Base-by-base conservation (phyloP, 148 eudicot species). In the Drosera capensis region DNA sequence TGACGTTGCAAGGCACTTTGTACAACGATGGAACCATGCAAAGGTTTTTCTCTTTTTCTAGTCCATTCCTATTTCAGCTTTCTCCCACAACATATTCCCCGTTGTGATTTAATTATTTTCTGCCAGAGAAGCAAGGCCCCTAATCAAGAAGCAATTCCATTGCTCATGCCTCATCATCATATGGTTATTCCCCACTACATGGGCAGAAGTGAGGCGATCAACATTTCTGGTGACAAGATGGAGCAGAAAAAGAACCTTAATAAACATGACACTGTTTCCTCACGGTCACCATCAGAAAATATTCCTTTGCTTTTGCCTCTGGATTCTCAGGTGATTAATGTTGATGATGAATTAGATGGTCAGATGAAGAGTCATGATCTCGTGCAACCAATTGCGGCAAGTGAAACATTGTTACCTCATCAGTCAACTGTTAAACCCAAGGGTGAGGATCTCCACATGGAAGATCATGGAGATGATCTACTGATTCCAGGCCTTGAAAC, bases 21-120 rank as follows among this genome's bases (percentile, higher is more conserved):
- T 90, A 40, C 95, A 90, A 56, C 71, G 97, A 14, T 90, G 97
- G 97, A 90, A 90, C 62, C 74, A 84, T 64, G 97, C 97, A 45
- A 90, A 90, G 93, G 97, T 90, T 26, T 51, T 19, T 19, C 45
- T 0, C 44, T 34, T 31, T 17, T 18, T 22, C 5, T 25, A 17
- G 36, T 30, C 3, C 36, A 20, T 43, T 61, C 28, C n/a, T n/a
- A n/a, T n/a, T n/a, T n/a, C n/a, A n/a, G n/a, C n/a, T n/a, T 58
- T 11, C 29, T 45, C 18, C 40, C 15, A 6, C 20, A 23, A 20
- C 0, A n/a, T n/a, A n/a, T 31, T 25, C 42, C n/a, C 54, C 49
- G 38, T 26, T 49, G 15, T 51, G 45, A 49, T 60, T n/a, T 37
- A 9, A 34, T 22, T 29, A 24, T 40, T 54, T 25, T 58, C 18